These are phyloP conservation scores for Sextonia rubra DNA, from an alignment of 164 flowering plant species.

Conservation along the genomic window DNA sequence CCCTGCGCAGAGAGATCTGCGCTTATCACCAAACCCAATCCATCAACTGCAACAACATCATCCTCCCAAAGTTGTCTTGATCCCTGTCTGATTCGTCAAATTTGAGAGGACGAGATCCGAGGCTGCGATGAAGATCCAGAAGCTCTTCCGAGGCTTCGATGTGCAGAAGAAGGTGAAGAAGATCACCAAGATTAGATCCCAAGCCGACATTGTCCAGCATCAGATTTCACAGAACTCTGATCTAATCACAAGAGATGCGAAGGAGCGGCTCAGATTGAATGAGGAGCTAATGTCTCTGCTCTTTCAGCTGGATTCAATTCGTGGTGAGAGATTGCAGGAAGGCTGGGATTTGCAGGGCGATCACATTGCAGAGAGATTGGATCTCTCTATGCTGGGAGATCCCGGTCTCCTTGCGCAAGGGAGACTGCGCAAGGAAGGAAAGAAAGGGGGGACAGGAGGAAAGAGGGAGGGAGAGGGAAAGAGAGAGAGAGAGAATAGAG, in stretches of 20 bases:
- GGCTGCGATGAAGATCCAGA: conserved; percentile 60
- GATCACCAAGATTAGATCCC: conserved; percentile 30
- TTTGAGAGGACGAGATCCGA: no score
- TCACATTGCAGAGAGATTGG: conserved; percentile 63
- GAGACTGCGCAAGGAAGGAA: no score
- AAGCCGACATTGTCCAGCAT: conserved; percentile 48
- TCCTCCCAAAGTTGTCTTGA: conserved; percentile 37
- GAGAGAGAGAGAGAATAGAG: no score
- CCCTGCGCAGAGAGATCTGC: no score
- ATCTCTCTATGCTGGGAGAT: no score
- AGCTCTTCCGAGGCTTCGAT: conserved; percentile 52
- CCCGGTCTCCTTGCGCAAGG: no score
- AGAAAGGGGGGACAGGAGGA: no score
- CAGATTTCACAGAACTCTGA: conserved; percentile 26
- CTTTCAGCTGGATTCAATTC: conserved; percentile 55
- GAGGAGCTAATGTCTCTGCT: conserved; percentile 64
- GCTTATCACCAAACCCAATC: neutral
- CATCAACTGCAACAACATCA: neutral
- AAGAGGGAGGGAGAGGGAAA: no score
- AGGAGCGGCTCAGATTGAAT: conserved; percentile 50
- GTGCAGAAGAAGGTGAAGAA: conserved; percentile 53
- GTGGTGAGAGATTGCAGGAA: conserved; percentile 53
- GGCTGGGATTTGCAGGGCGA: conserved; percentile 48
- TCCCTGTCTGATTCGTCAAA: conserved; percentile 49
- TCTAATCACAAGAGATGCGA: conserved; percentile 35